A percentile compares a stretch with the other conserved stretches of the same genome.
phyloP scores from a whole-genome alignment of 2,329 filamentous ascomycete species.

The Amauroascus niger region DNA sequence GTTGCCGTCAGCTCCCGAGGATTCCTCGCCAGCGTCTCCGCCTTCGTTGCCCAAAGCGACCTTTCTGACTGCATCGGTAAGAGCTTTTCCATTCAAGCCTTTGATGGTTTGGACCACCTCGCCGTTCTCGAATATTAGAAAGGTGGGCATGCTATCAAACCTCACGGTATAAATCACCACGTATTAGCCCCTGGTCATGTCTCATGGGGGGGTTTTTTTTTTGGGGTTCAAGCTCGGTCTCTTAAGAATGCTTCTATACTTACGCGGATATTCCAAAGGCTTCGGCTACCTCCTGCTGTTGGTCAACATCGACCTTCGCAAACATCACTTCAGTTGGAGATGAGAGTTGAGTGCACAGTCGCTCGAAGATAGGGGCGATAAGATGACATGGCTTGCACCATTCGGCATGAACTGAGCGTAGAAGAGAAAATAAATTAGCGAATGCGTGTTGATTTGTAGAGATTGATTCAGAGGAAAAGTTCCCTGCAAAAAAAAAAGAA shows the following conservation, averaged over 20 bases:
- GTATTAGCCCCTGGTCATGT: not conserved
- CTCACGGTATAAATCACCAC: not conserved
- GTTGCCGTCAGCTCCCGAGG: constrained; percentile 33
- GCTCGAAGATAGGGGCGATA: constrained; percentile 74
- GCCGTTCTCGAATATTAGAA: constrained; percentile 73
- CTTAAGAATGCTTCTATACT: constrained; percentile 22
- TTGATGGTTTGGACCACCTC: constrained; percentile 57
- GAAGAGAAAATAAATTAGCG: constrained; percentile 20
- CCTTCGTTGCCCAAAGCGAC: constrained; percentile 37
- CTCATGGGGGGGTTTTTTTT: not conserved
- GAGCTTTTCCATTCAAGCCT: constrained; percentile 62
- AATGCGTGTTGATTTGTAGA: not conserved
- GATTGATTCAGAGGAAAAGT: not conserved
- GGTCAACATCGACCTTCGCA: constrained; percentile 75
- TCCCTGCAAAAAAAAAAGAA: too few relatives aligned
- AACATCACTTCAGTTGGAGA: constrained; percentile 67
- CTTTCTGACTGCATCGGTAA: constrained; percentile 63
- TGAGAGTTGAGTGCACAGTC: constrained; percentile 61
- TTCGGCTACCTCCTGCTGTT: constrained; percentile 61
- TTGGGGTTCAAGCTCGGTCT: not conserved
- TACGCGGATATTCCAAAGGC: constrained; percentile 63
- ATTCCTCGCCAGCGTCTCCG: constrained; percentile 32
- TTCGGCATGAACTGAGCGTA: constrained; percentile 65
- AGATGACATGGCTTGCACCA: constrained; percentile 78
- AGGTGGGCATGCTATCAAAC: constrained; percentile 65